A percentile compares a stretch with the other conserved stretches of the same genome.
Conservation (phyloP, 257 asterid genomes). For the Solanum neorickii region DNA sequence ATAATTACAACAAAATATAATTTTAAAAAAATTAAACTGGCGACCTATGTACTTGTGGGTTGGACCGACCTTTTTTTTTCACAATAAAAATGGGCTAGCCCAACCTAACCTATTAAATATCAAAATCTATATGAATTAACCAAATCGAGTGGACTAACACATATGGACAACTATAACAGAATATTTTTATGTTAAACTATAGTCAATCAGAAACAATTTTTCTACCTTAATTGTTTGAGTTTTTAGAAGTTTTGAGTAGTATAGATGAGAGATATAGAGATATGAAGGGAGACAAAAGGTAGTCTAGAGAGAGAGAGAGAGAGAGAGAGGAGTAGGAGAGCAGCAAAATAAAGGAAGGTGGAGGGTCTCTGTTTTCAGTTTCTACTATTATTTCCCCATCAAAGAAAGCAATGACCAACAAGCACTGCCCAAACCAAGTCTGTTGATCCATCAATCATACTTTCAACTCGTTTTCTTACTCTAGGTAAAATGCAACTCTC, state of each 20-base stretch:
- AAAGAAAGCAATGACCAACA: not conserved
- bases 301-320: not conserved
- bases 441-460: not conserved
- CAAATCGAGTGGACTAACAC: accelerated
- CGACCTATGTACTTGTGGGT: too few relatives aligned
- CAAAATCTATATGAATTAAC: too few relatives aligned
- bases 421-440: not conserved
- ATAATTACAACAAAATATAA: too few relatives aligned
- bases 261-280: not conserved
- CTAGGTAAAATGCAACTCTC: not conserved
- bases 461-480: not conserved
- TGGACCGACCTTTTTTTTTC: too few relatives aligned
- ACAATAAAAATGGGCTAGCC: too few relatives aligned
- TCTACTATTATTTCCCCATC: not conserved
- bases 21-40: too few relatives aligned
- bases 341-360: not conserved
- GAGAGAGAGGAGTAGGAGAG: not conserved
- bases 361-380: not conserved
- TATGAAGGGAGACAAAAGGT: not conserved
- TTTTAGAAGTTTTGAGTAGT: not conserved
- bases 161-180: too few relatives aligned
- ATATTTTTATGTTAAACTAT: not conserved
- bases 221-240: not conserved
- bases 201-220: not conserved
- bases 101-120: too few relatives aligned